A percentile compares a stretch with the other conserved stretches of the same genome.
These are phyloP conservation scores for Castanopsis chinensis DNA, from an alignment of 306 rosid genomes.

Conservation along the genomic window DNA sequence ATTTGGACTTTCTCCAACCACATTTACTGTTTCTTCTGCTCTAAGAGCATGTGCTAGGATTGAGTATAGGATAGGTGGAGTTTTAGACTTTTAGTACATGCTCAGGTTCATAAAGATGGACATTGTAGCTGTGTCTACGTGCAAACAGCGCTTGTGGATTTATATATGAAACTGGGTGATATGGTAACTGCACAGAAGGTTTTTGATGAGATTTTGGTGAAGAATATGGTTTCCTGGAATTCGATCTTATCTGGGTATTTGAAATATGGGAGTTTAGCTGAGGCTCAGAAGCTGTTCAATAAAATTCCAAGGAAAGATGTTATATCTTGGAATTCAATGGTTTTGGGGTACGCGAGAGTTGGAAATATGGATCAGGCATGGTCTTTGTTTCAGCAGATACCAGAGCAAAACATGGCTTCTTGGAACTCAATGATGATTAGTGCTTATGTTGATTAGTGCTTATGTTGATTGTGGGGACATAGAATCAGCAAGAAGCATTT, in stretches of 20 bases:
- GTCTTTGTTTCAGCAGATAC: constrained; percentile 54
- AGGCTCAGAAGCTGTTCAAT: constrained; percentile 44
- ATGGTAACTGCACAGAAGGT: constrained; percentile 42
- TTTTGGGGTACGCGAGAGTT: constrained; percentile 52
- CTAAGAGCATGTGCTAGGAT: constrained; percentile 62
- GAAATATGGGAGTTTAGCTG: constrained; percentile 46
- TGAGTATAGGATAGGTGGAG: constrained; percentile 35
- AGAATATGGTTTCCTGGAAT: constrained; percentile 77
- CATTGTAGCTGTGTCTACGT: constrained; percentile 55
- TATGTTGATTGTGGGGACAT: constrained; percentile 43
- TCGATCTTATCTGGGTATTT: constrained; percentile 58
- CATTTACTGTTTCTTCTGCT: constrained; percentile 65
- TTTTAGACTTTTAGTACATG: constrained; percentile 49
- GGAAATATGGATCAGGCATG: constrained; percentile 52
- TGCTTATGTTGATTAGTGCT: constrained; percentile 61
- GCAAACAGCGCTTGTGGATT: constrained; percentile 58
- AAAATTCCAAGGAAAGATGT: constrained; percentile 59
- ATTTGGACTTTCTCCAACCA: constrained; percentile 49
- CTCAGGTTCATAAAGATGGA: constrained; percentile 59
- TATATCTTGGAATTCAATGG: constrained; percentile 74
- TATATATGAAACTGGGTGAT: constrained; percentile 57
- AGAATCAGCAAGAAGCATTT: constrained; percentile 44
- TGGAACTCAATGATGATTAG: constrained; percentile 74
- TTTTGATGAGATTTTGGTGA: constrained; percentile 60
- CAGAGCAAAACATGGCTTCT: constrained; percentile 55